Base-by-base conservation (phyloP, 768 basidiomycete species). In the Podaxis sp. region DNA sequence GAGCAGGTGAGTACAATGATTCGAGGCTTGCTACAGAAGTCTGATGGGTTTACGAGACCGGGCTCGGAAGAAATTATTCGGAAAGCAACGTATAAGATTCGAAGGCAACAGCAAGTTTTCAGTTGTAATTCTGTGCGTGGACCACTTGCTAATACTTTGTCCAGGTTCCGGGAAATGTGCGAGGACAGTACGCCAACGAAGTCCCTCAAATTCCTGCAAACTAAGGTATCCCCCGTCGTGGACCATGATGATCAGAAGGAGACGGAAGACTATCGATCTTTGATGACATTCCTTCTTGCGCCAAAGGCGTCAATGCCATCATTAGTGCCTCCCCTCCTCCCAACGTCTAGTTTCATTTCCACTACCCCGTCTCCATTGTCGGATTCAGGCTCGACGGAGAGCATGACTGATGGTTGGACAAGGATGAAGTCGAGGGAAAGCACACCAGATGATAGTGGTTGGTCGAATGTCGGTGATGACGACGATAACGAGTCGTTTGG, bases 141-240 rank as follows among this genome's bases (percentile, higher is more conserved):
- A 28, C 16, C 9, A 54, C 4, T 28, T 11, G 6, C 4, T 62
- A 27, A 54, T 37, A 32, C 37, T 35, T 53, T 35, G 9, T 28
- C 28, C 65, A 93, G 91, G 65, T 93, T 92, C 74, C 83, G 87
- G n/a, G 91, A 93, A 67, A 86, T 91, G 80, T 90, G 89, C 67
- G 84, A 85, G 69, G 83, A 84, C 48, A 76, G 72, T 14, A 71
- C 85, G 1, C 76, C 83, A 0, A 79, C 89, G 23, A 82, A 85
- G 66, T 88, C 91, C 0, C 77, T 93, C 42, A 79, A 76, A 13
- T 93, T 91, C 72, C 74, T 93, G 36, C 87, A 88, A 69, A 83
- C 77, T 0, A 80, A 87, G 52, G 88, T 93, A 7, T 85, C 85
- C 0, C 78, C 79, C 1, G 85, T 90, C 2, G 91, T 92, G 16